These are phyloP conservation scores for Telfairia occidentalis DNA, from an alignment of 331 rosid species.

Conservation along the genomic window DNA sequence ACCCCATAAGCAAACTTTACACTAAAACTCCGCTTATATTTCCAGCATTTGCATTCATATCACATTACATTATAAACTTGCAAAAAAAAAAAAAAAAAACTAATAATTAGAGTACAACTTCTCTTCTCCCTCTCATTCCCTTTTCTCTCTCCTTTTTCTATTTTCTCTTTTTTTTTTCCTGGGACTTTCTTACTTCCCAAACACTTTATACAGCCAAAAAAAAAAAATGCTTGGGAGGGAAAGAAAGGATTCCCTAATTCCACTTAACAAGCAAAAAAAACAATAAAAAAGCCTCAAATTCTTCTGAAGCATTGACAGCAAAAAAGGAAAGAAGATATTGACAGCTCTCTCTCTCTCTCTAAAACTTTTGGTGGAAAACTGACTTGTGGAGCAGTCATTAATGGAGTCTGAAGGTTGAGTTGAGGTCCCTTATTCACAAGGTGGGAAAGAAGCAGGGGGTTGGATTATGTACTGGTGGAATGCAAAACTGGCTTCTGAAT, in stretches of 20 bases:
- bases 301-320: neutral
- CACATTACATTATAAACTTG: neutral
- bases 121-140: neutral
- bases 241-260: conserved; percentile 4
- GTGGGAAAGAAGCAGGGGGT: neutral
- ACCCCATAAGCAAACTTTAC: neutral
- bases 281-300: neutral
- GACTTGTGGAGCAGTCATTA: neutral
- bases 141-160: neutral
- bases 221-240: conserved; percentile 1
- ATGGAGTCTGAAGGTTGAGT: neutral
- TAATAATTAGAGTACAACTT: neutral
- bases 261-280: neutral
- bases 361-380: neutral
- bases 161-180: neutral
- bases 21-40: neutral
- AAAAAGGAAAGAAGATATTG: neutral
- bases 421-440: neutral
- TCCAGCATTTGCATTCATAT: conserved; percentile 7
- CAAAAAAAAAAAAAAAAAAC: neutral
- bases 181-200: conserved; percentile 11
- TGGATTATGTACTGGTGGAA: conserved; percentile 2
- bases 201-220: neutral
- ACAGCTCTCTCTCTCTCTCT: conserved; percentile 1
- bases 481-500: conserved; percentile 5